Evolutionary conservation across 495 filamentous ascomycete species (phyloP).

Genomic region (Sordaria brevicollis): DNA sequence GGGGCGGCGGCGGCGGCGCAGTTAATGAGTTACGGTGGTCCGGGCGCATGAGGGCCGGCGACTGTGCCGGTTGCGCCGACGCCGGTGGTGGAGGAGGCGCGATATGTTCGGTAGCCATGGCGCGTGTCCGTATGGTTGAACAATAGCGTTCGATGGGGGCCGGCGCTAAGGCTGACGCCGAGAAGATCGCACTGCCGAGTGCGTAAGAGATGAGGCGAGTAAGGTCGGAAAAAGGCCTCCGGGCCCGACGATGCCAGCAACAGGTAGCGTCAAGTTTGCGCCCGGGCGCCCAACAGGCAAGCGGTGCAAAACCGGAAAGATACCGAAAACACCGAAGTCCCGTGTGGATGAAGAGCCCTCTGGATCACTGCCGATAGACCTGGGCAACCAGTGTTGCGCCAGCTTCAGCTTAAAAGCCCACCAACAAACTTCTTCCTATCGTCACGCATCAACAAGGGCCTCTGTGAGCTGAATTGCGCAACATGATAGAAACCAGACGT

Average conservation of each 20-base stretch:
- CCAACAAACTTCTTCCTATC: constrained; percentile 9
- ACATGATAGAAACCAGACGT: constrained; percentile 15
- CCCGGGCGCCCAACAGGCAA: background rate
- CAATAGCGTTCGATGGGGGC: background rate
- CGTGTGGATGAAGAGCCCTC: background rate
- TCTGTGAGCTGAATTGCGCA: constrained; percentile 16
- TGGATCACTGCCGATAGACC: constrained; percentile 2
- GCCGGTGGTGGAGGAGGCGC: constrained; percentile 13
- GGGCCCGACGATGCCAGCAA: background rate
- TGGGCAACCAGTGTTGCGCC: constrained; percentile 11
- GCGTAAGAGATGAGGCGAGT: background rate
- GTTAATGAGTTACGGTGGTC: constrained; percentile 17
- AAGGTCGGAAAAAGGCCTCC: background rate
- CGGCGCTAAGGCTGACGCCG: background rate
- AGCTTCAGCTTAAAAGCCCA: constrained; percentile 14
- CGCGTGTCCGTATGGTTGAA: background rate
- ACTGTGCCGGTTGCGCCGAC: constrained; percentile 4
- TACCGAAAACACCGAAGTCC: background rate
- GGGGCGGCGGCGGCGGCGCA: constrained; percentile 6
- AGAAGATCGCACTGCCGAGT: background rate
- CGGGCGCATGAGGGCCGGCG: constrained; percentile 9
- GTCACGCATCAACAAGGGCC: constrained; percentile 21
- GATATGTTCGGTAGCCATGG: constrained; percentile 21
- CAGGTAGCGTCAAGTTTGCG: background rate
- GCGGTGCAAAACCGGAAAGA: background rate